Evolutionary conservation across 805 yeast species (phyloP), one percentile per base, ranked within the genome.

Genomic region (Millerago galiae): DNA sequence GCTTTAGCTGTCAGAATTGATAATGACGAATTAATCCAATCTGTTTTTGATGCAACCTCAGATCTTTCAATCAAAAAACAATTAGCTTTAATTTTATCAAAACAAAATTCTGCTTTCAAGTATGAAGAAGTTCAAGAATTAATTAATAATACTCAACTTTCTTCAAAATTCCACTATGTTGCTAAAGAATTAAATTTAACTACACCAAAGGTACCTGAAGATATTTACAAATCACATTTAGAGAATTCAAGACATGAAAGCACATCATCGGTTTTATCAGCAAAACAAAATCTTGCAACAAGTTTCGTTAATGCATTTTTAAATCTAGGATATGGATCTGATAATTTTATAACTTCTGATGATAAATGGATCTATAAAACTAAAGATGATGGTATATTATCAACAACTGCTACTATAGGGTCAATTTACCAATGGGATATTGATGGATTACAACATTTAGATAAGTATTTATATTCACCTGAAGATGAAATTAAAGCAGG

Each of bases 401-500:
- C 95, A 8, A 80, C 97, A 2, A 86, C 95, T 17, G 97, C 98
- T 3, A 81, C 93, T 38, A 73, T 91, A 42, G 99, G 98, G 43
- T 73, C 95, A 6, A 74, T 93, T 49, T 81, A 81, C 60, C 88
- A 87, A 59, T 93, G 99, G 99, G 85, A 91, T 64, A 77, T 80
- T 54, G 91, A 85, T 52, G 98, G 97, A 49, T 74, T 93, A 50
- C 96, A 91, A 65, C 78, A 77, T 44, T 72, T 93, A 54, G 98
- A 93, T 65, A 86, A 84, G 62, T 90, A 83, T 62, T 69, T 91
- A 44, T 90, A 90, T 58, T 82, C 95, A 4, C 75, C 81, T 14
- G 95, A 89, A 54, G 82, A 79, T 45, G 91, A 87, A 57, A 78
- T 90, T 52, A 88, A 88, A 66, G 96, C 98, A 7, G 99, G 99